A percentile compares a stretch with the other conserved stretches of the same genome.
These are phyloP conservation scores for Tolypocladium amazonense DNA, from an alignment of 2,329 filamentous ascomycete species.

Conservation along the genomic window DNA sequence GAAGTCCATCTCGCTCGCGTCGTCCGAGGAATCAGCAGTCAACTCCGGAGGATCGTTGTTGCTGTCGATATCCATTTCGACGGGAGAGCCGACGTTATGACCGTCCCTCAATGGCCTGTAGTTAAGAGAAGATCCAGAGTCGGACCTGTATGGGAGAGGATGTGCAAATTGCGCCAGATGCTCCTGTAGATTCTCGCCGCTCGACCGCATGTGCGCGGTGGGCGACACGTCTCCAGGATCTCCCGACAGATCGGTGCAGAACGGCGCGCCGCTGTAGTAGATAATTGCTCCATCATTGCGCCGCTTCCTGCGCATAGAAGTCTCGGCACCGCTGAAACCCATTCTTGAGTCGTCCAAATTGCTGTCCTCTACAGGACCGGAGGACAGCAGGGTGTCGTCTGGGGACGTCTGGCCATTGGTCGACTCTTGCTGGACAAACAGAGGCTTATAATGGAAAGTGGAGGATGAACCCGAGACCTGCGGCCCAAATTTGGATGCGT, in stretches of 20 bases:
- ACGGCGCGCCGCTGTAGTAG: conserved; percentile 70
- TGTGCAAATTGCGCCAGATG: conserved; percentile 9
- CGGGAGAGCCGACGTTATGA: conserved; percentile 7
- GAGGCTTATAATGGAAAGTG: conserved; percentile 52
- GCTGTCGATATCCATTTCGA: conserved; percentile 17
- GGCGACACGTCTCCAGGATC: conserved; percentile 43
- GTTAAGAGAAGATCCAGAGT: conserved; percentile 40
- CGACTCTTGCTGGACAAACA: conserved; percentile 43
- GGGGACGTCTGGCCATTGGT: conserved; percentile 35
- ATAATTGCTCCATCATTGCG: conserved; percentile 65
- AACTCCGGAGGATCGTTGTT: conserved; percentile 16
- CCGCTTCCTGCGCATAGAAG: conserved; percentile 38
- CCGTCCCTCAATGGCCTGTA: conserved; percentile 39
- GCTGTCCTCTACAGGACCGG: conserved; percentile 35
- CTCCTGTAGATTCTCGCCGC: conserved; percentile 23
- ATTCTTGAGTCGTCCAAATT: conserved; percentile 36
- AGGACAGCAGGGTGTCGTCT: conserved; percentile 39
- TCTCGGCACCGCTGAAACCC: conserved; percentile 36
- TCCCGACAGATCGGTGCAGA: conserved; percentile 70
- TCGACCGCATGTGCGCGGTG: conserved; percentile 37
- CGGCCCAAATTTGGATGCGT: conserved; percentile 27
- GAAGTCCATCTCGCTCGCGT: conserved; percentile 28
- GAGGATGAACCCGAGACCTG: conserved; percentile 28
- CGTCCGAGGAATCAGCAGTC: conserved; percentile 21
- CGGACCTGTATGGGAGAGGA: conserved; percentile 24